Evolutionary conservation across 1,284 basidiomycete species (phyloP).

Genomic region (Ustilago sp.): DNA sequence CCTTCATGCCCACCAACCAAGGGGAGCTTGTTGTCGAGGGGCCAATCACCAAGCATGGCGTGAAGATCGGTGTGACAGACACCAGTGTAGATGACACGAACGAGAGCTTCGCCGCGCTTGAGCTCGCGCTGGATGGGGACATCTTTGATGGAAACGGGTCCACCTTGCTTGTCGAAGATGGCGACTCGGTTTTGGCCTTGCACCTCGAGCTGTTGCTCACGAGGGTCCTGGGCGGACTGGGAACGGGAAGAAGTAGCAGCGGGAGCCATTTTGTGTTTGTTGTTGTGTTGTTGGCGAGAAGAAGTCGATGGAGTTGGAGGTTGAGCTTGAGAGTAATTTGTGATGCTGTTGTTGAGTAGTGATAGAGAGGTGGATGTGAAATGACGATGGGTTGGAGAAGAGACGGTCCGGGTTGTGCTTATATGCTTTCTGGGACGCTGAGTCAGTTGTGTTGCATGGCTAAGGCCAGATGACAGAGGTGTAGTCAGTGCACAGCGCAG

Average conservation of each 20-base stretch:
- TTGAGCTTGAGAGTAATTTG: background rate
- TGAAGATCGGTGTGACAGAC: constrained; percentile 62
- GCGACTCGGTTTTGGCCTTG: constrained; percentile 50
- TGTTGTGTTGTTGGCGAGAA: background rate
- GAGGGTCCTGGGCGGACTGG: constrained; percentile 37
- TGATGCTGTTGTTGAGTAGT: background rate
- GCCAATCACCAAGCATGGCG: constrained; percentile 67
- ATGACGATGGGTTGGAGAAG: background rate
- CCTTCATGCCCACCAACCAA: constrained; percentile 88
- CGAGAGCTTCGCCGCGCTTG: constrained; percentile 81
- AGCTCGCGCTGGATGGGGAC: constrained; percentile 76
- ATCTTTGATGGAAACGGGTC: constrained; percentile 50
- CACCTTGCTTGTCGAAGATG: constrained; percentile 59
- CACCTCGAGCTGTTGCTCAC: constrained; percentile 54
- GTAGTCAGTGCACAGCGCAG: background rate
- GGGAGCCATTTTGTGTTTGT: constrained; percentile 38
- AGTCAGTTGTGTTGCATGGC: background rate
- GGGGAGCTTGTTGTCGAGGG: constrained; percentile 74
- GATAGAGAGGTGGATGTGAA: background rate
- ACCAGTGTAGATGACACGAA: constrained; percentile 74
- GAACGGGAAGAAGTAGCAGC: constrained; percentile 35
- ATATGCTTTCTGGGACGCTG: background rate
- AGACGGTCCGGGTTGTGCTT: background rate
- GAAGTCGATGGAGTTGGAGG: background rate
- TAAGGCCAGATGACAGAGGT: background rate